Conservation (phyloP, 1,139 yeast species). For the Geotrichum armillariae region DNA sequence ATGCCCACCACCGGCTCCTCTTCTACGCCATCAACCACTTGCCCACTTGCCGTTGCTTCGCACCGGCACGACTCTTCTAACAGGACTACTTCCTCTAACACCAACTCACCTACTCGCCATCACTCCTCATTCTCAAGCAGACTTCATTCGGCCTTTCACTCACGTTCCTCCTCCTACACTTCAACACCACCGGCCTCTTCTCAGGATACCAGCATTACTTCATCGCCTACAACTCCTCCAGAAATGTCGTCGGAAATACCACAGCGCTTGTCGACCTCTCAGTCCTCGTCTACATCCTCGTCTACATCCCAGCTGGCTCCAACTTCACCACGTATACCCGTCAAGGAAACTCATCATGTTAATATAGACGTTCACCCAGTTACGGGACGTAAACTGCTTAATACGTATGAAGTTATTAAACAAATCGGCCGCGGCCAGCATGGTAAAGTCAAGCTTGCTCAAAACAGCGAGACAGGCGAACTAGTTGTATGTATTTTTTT, state of each 20-base stretch:
- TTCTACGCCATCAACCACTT: background rate
- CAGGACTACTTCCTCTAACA: background rate
- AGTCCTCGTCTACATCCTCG: conserved; percentile 10
- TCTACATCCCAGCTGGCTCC: conserved; percentile 7
- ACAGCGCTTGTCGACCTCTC: conserved; percentile 6
- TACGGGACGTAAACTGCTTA: conserved; percentile 77
- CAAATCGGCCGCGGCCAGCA: conserved; percentile 97
- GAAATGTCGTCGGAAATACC: background rate
- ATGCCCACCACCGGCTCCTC: conserved; percentile 3
- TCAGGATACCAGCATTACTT: conserved; percentile 6
- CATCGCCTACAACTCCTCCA: conserved; percentile 5
- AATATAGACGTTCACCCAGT: conserved; percentile 87
- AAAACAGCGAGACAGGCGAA: conserved; percentile 65
- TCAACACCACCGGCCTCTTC: conserved; percentile 1
- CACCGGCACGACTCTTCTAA: background rate
- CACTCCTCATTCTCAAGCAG: conserved; percentile 8
- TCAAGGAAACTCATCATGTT: conserved; percentile 83
- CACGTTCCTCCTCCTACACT: conserved; percentile 10
- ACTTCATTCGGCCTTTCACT: conserved; percentile 14
- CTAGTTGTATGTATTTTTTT: conserved; percentile 46
- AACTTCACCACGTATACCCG: conserved; percentile 36
- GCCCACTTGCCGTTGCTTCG: background rate
- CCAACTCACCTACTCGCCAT: background rate
- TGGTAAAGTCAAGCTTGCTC: conserved; percentile 93
- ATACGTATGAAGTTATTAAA: conserved; percentile 82